phyloP scores from a whole-genome alignment of 352 stramenopile species.

The Phytophthora hybrid region DNA sequence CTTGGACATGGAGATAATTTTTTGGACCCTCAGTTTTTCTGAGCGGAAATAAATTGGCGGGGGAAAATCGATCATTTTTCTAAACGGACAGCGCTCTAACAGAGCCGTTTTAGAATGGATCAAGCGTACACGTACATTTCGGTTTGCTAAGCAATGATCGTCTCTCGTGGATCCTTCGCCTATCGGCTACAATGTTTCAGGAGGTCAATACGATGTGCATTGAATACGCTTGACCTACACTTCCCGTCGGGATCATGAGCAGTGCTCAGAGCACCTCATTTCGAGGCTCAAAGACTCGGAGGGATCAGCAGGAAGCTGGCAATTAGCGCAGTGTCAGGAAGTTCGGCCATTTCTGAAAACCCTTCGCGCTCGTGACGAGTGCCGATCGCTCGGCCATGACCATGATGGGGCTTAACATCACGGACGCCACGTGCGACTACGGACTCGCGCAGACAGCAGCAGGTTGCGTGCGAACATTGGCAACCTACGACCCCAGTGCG shows the following conservation, averaged over 20 bases:
- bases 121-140: background rate
- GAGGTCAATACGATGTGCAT: conserved; percentile 7
- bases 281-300: conserved; percentile 1
- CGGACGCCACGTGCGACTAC: conserved; percentile 58
- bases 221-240: conserved; percentile 24
- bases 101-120: background rate
- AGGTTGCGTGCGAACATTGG: conserved; percentile 54
- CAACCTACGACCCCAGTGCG: conserved; percentile 38
- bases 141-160: background rate
- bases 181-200: background rate
- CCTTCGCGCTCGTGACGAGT: background rate
- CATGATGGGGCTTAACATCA: conserved; percentile 46
- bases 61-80: too few relatives aligned
- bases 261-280: background rate
- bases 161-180: background rate
- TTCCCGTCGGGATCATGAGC: conserved; percentile 1
- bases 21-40: too few relatives aligned
- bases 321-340: conserved; percentile 4
- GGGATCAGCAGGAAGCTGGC: conserved; percentile 25
- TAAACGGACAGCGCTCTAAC: too few relatives aligned
- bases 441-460: conserved; percentile 51
- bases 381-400: conserved; percentile 5
- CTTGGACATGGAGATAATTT: too few relatives aligned
- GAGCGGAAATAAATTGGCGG: too few relatives aligned
- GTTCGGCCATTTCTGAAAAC: conserved; percentile 19